Percentiles rank a stretch among this genome's conserved stretches.
These are phyloP conservation scores for Oropetium thomaeum DNA, from an alignment of 176 grass and related monocot species.

Conservation along the genomic window DNA sequence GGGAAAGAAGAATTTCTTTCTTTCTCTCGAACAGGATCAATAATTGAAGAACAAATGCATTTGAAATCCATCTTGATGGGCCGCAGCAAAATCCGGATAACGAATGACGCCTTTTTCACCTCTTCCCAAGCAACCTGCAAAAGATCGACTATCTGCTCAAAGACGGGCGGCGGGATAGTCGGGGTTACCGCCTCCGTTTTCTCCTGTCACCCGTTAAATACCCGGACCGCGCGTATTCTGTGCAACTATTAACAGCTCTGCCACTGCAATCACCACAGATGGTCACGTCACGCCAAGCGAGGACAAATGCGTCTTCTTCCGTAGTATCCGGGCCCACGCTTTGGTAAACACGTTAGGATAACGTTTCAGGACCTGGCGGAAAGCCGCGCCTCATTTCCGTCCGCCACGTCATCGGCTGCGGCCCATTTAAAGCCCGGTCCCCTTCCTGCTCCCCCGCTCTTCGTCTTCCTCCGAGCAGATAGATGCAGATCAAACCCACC, in stretches of 20 bases:
- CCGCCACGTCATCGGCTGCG: conserved; percentile 19
- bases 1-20: not conserved
- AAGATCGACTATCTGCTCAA: not conserved
- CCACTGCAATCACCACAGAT: not conserved
- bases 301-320: not conserved
- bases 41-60: not conserved
- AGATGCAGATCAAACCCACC: too few species aligned
- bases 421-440: conserved; percentile 39
- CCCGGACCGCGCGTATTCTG: accelerated
- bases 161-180: not conserved
- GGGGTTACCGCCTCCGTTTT: not conserved
- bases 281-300: not conserved
- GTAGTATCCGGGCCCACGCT: accelerated
- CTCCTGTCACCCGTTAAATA: conserved; percentile 31
- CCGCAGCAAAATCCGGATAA: not conserved
- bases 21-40: not conserved
- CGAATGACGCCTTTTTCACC: not conserved
- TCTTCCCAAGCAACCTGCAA: not conserved
- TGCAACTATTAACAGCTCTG: not conserved
- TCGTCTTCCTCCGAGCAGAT: conserved; percentile 9
- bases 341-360: conserved; percentile 20
- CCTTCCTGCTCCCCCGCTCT: not conserved
- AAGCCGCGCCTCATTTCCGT: not conserved
- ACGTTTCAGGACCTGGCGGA: not conserved
- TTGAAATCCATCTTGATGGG: not conserved